phyloP scores from a whole-genome alignment of 768 basidiomycete genomes.

The Roridomyces roridus region DNA sequence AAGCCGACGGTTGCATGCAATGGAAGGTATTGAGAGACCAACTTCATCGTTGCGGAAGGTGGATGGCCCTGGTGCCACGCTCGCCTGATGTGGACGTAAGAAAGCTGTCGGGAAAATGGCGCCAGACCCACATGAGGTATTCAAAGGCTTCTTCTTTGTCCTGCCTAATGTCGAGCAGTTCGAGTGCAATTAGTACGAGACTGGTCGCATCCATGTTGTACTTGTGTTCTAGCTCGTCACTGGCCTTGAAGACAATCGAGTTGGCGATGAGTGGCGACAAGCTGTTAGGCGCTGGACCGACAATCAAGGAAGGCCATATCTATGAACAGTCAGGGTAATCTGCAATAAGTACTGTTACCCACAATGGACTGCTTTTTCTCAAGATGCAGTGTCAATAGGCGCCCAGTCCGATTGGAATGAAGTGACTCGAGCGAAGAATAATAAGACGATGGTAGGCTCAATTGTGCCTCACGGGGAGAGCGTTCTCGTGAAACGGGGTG shows the following conservation, averaged over 20 bases:
- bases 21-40: slow-evolving; percentile 77
- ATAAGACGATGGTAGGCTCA: slow-evolving; percentile 71
- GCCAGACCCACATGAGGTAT: slow-evolving; percentile 70
- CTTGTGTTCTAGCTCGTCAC: slow-evolving; percentile 59
- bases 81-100: slow-evolving; percentile 51
- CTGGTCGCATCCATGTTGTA: slow-evolving; percentile 92
- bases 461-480: slow-evolving; percentile 61
- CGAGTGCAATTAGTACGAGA: slow-evolving; percentile 71
- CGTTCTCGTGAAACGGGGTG: slow-evolving; percentile 56
- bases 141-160: slow-evolving; percentile 83
- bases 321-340: too few relatives aligned
- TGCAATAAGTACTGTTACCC: too few relatives aligned
- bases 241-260: slow-evolving; percentile 59
- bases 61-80: slow-evolving; percentile 83
- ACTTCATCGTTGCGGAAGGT: slow-evolving; percentile 78
- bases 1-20: slow-evolving; percentile 51
- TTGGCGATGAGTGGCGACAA: slow-evolving; percentile 58
- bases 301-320: slow-evolving; percentile 86
- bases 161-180: slow-evolving; percentile 75
- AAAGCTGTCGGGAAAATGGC: slow-evolving; percentile 1
- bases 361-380: slow-evolving; percentile 79
- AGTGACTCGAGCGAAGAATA: slow-evolving; percentile 81
- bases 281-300: slow-evolving; percentile 73
- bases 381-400: slow-evolving; percentile 78
- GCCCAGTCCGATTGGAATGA: slow-evolving; percentile 61